A percentile compares a stretch with the other conserved stretches of the same genome.
Evolutionary conservation across 371 early-diverging fungal species (phyloP).

Genomic region (Mucor plumbeus): DNA sequence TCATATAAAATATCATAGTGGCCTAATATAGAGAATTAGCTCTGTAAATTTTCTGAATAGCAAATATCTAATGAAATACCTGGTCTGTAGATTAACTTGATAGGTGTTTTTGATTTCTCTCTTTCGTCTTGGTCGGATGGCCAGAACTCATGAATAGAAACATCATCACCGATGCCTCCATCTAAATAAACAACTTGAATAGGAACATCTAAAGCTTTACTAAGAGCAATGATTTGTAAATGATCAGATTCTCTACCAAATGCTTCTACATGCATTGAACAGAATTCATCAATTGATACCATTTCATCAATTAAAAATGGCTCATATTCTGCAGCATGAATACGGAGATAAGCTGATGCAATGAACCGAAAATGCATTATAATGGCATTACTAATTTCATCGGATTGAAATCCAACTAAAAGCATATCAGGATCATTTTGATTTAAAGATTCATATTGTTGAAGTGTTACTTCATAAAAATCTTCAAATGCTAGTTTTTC

Average conservation of each 20-base stretch:
- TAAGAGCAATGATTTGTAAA: slow-evolving; percentile 69
- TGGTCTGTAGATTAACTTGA: slow-evolving; percentile 51
- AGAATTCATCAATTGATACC: slow-evolving; percentile 68
- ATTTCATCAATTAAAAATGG: slow-evolving; percentile 68
- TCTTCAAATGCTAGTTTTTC: slow-evolving; percentile 69
- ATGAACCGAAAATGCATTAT: slow-evolving; percentile 72
- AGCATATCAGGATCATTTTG: slow-evolving; percentile 50
- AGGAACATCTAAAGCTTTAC: slow-evolving; percentile 60
- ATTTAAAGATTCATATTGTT: slow-evolving; percentile 47
- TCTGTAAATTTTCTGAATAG: neutral
- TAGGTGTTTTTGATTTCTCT: slow-evolving; percentile 32
- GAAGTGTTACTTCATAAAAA: slow-evolving; percentile 62
- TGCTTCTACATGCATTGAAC: slow-evolving; percentile 69
- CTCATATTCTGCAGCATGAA: slow-evolving; percentile 67
- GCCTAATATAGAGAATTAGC: neutral
- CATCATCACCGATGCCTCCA: slow-evolving; percentile 53
- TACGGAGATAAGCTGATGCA: slow-evolving; percentile 69
- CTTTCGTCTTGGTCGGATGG: slow-evolving; percentile 39
- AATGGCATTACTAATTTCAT: slow-evolving; percentile 69
- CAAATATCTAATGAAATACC: slow-evolving; percentile 24
- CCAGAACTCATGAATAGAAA: slow-evolving; percentile 60
- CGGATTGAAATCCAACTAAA: slow-evolving; percentile 61
- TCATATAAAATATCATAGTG: slow-evolving; percentile 22
- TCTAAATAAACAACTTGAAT: slow-evolving; percentile 72
- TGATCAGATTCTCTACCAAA: slow-evolving; percentile 79